phyloP scores from a whole-genome alignment of 225 moss, liverwort and hornwort species.

The Marchantia polymorpha region DNA sequence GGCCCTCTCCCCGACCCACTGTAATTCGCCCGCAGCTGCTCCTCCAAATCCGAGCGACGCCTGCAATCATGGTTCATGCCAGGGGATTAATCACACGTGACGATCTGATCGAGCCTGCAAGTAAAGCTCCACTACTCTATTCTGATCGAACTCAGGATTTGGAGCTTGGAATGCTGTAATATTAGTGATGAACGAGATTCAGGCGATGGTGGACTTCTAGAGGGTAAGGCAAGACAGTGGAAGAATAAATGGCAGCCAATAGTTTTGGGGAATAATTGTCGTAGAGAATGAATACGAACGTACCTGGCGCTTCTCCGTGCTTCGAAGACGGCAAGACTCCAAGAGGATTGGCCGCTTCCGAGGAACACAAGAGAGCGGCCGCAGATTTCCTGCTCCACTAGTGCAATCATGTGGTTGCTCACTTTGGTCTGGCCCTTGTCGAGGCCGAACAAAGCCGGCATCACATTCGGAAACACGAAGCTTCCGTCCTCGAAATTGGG shows the following conservation, averaged over 20 bases:
- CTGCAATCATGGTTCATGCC: not conserved
- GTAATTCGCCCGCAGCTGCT: not conserved
- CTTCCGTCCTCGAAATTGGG: conserved; percentile 57
- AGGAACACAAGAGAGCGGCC: conserved; percentile 56
- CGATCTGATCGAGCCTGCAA: no score
- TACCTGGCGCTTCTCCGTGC: conserved; percentile 34
- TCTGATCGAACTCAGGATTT: not conserved
- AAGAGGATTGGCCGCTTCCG: conserved; percentile 79
- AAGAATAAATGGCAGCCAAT: no score
- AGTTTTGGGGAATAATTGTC: no score
- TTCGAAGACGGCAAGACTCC: conserved; percentile 65
- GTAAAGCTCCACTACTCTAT: not conserved
- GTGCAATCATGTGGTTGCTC: conserved; percentile 59
- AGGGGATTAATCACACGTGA: no score
- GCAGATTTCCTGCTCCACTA: conserved; percentile 81
- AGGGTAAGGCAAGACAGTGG: no score
- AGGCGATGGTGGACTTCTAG: no score
- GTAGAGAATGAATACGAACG: not conserved
- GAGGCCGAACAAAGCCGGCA: conserved; percentile 18
- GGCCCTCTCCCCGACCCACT: not conserved
- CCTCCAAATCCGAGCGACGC: not conserved
- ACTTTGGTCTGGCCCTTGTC: conserved; percentile 5
- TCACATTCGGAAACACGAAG: conserved; percentile 29
- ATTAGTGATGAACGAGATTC: no score
- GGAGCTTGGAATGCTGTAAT: no score